Evolutionary conservation across 2,329 filamentous ascomycete genomes (phyloP).

Genomic region (Arachnomyces sp.): DNA sequence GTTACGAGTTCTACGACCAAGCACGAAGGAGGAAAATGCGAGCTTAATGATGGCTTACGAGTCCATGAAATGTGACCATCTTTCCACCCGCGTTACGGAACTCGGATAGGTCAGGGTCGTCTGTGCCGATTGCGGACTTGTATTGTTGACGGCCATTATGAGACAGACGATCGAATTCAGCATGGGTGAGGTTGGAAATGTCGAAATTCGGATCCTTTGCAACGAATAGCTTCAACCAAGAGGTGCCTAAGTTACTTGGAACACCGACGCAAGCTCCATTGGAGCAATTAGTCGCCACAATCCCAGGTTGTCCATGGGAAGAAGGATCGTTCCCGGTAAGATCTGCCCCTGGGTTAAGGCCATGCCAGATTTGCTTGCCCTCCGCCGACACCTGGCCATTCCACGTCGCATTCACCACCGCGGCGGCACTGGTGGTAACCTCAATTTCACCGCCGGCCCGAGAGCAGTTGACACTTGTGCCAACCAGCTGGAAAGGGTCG

Average conservation of each 20-base stretch:
- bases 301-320: no score
- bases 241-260: conserved; percentile 22
- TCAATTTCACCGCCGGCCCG: conserved; percentile 12
- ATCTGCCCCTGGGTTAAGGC: no score
- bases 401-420: conserved; percentile 25
- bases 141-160: conserved; percentile 22
- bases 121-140: conserved; percentile 28
- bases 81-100: conserved; percentile 34
- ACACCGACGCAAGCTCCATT: conserved; percentile 15
- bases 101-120: conserved; percentile 28
- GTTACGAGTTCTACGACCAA: no score
- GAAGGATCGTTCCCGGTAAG: no score
- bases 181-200: conserved; percentile 22
- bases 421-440: conserved; percentile 23
- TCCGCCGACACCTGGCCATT: no score
- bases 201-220: conserved; percentile 24
- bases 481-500: conserved; percentile 18
- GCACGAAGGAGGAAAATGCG: no score
- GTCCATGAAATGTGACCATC: conserved; percentile 38
- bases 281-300: conserved; percentile 15
- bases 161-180: conserved; percentile 19
- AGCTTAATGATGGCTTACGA: no score
- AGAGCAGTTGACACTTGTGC: conserved; percentile 13
- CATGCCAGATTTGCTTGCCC: no score
- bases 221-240: conserved; percentile 31